Conservation (phyloP, 1,284 basidiomycete species). For the Golubevia pallescens region DNA sequence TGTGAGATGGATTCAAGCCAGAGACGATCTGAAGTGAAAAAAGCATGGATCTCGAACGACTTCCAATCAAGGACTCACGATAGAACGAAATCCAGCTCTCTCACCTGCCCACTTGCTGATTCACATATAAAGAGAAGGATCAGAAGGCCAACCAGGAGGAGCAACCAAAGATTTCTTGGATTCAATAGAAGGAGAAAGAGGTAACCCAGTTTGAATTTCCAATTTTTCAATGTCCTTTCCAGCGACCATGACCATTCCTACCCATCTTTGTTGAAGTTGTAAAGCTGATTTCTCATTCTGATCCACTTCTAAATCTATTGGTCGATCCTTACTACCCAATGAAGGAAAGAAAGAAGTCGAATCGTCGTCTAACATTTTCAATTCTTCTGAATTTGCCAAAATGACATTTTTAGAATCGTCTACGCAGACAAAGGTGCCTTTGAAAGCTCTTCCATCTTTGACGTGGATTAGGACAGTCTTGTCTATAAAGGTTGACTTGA, state of each 20-base stretch:
- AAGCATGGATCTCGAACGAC: too few species aligned
- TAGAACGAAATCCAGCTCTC: too few species aligned
- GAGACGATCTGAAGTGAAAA: too few species aligned
- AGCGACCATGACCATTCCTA: constrained; percentile 49
- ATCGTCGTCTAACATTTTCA: constrained; percentile 6
- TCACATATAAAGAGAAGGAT: too few species aligned
- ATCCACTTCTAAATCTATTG: background rate
- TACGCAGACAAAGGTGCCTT: constrained; percentile 43
- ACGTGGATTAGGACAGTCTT: constrained; percentile 33
- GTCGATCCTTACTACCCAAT: background rate
- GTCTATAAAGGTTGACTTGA: constrained; percentile 19
- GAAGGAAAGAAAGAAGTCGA: constrained; percentile 2
- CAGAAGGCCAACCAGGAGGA: too few species aligned
- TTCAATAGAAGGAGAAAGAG: too few species aligned
- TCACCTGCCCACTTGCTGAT: too few species aligned
- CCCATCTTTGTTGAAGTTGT: constrained; percentile 14
- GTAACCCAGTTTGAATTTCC: constrained; percentile 16
- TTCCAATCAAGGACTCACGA: too few species aligned
- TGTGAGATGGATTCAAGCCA: too few species aligned
- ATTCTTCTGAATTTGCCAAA: constrained; percentile 29
- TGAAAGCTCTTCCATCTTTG: constrained; percentile 38
- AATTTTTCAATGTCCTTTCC: constrained; percentile 28
- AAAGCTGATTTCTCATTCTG: background rate
- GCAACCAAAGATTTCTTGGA: too few species aligned
- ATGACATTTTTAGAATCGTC: constrained; percentile 40